These are phyloP conservation scores for Pueraria montana DNA, from an alignment of 306 rosid genomes.

Conservation along the genomic window DNA sequence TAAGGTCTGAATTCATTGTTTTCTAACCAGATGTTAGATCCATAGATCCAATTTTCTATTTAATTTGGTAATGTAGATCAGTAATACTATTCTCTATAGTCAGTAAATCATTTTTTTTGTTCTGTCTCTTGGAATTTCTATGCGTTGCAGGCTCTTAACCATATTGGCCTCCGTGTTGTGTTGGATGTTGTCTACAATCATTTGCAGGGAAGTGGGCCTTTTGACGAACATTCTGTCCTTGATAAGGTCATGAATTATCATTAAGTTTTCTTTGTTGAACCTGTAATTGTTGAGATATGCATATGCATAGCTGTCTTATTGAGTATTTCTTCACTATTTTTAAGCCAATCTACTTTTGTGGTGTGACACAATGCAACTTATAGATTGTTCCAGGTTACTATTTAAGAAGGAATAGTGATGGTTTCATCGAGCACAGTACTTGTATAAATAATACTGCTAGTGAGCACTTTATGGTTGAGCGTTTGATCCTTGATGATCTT, in stretches of 20 bases:
- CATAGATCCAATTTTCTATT: slow-evolving; percentile 38
- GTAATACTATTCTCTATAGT: slow-evolving; percentile 2
- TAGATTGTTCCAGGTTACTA: slow-evolving; percentile 99
- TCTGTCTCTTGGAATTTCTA: slow-evolving; percentile 42
- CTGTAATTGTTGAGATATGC: slow-evolving; percentile 30
- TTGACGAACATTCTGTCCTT: slow-evolving; percentile 83
- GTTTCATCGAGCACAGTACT: slow-evolving; percentile 90
- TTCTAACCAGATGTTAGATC: slow-evolving; percentile 24
- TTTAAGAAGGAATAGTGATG: slow-evolving; percentile 90
- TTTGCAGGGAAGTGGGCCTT: slow-evolving; percentile 87
- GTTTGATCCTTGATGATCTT: slow-evolving; percentile 89
- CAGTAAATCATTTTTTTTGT: slow-evolving; percentile 34
- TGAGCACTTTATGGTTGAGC: slow-evolving; percentile 96
- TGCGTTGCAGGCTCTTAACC: slow-evolving; percentile 81
- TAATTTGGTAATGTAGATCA: slow-evolving; percentile 23
- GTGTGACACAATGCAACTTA: slow-evolving; percentile 51
- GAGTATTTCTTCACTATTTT: slow-evolving; percentile 41
- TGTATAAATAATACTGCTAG: slow-evolving; percentile 96
- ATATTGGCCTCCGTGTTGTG: slow-evolving; percentile 79
- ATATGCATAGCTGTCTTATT: slow-evolving; percentile 38
- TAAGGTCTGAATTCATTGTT: slow-evolving; percentile 65
- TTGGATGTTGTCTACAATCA: slow-evolving; percentile 96
- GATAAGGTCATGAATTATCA: slow-evolving; percentile 72
- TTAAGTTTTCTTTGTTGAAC: slow-evolving; percentile 36
- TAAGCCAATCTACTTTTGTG: slow-evolving; percentile 43